These are phyloP conservation scores for Oropetium thomaeum DNA, from an alignment of 176 grass and related monocot species.

Conservation along the genomic window DNA sequence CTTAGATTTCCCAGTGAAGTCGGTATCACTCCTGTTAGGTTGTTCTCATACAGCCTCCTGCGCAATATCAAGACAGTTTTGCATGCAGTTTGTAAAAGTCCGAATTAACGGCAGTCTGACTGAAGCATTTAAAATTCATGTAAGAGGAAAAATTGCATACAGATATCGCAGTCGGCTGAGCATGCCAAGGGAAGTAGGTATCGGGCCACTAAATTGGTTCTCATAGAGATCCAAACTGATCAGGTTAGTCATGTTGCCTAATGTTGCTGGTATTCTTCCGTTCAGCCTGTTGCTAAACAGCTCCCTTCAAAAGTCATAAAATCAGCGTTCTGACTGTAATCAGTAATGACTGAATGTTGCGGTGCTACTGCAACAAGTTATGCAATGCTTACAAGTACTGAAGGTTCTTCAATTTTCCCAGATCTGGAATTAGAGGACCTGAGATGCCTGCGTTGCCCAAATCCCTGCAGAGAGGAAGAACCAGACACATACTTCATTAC, in stretches of 20 bases:
- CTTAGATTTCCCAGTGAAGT: constrained; percentile 17
- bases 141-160: background rate
- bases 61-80: background rate
- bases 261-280: constrained; percentile 7
- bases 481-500: background rate
- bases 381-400: constrained; percentile 43
- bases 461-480: constrained; percentile 26
- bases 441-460: constrained; percentile 38
- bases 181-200: constrained; percentile 12
- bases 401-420: constrained; percentile 35
- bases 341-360: background rate
- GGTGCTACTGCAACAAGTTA: background rate
- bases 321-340: background rate
- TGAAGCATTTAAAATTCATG: background rate
- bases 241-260: constrained; percentile 3
- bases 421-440: constrained; percentile 39
- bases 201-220: constrained; percentile 1
- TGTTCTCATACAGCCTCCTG: constrained; percentile 36
- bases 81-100: background rate
- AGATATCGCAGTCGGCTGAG: constrained; percentile 4
- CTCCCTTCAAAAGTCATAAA: constrained; percentile 13
- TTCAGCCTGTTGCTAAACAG: background rate
- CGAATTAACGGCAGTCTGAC: background rate
- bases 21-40: constrained; percentile 27
- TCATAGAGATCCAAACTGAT: constrained; percentile 18